Base-by-base conservation (phyloP, 2,329 filamentous ascomycete genomes). In the Curvularia sp. region DNA sequence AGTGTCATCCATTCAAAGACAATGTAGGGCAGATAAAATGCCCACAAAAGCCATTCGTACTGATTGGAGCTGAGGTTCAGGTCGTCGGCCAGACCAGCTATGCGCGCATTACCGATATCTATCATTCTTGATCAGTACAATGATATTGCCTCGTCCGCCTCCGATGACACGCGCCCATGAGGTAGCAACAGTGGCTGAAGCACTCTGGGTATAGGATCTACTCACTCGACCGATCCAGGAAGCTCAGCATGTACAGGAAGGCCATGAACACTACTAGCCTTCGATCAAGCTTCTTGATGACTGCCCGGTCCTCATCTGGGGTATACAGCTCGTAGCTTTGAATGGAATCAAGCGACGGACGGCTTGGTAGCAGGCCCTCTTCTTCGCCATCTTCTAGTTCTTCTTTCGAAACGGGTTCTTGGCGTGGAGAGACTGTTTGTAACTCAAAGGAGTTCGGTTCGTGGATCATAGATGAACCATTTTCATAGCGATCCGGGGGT, bases 201-300 rank as follows among this genome's bases (percentile, higher is more conserved):
- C 28, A 33, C 22, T 22, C 8, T 18, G 20, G 31, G 24, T 54
- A 56, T 41, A 53, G 51, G 56, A 62, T 55, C 38, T 33, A 70
- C 75, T 68, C 81, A 93, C 91, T 96, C 18, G 91, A 93, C 65
- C 93, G 85, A 76, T 97, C 93, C 64, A 97, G 78, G 73, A 96
- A 97, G 62, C 88, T 90, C 61, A 97, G 81, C 82, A 96, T 85
- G 74, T 95, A 97, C 12, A 97, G 82, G 58, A 94, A 75, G 10
- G 91, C 90, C 63, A 97, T 84, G 73, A 97, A 96, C 0, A 91
- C 75, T 5, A 96, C 91, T 53, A 97, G 83, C 63, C 84, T 86
- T 55, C 86, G 83, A 75, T 97, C 93, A 66, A 97, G 87, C 78
- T 91, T 93, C 70, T 82, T 83, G 55, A 93, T 82, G 8, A 96